A percentile compares a stretch with the other conserved stretches of the same genome.
These are phyloP conservation scores for Lipomyces lipofer DNA, from an alignment of 805 yeast species.

Conservation along the genomic window DNA sequence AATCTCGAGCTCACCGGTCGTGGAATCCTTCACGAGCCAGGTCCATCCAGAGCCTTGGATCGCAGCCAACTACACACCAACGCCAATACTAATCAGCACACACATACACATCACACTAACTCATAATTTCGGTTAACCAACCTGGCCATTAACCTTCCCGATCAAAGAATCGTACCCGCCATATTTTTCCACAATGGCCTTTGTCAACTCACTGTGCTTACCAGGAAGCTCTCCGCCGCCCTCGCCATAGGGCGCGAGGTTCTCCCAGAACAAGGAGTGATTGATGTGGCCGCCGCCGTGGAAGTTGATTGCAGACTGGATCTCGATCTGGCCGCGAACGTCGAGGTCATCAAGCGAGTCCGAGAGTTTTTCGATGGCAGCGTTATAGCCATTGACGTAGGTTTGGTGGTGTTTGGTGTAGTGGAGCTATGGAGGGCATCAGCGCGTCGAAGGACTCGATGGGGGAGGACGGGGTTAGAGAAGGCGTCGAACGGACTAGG, in stretches of 20 bases:
- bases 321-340: conserved; percentile 54
- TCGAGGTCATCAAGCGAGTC: conserved; percentile 64
- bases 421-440: conserved; percentile 51
- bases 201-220: conserved; percentile 56
- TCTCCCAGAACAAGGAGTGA: conserved; percentile 86
- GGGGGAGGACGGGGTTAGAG: too few species aligned
- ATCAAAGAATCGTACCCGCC: conserved; percentile 74
- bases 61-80: conserved; percentile 61
- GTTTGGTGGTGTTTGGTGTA: conserved; percentile 92
- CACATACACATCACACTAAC: neutral
- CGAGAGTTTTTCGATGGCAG: conserved; percentile 69
- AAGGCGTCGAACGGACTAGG: too few species aligned
- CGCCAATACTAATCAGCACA: neutral
- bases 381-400: conserved; percentile 81
- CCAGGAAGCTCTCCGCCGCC: conserved; percentile 70
- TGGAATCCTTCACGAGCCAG: conserved; percentile 78
- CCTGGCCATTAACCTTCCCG: conserved; percentile 53
- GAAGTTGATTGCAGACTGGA: conserved; percentile 79
- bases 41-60: conserved; percentile 97
- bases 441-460: too few species aligned
- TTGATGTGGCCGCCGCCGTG: conserved; percentile 91
- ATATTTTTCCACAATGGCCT: conserved; percentile 61
- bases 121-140: neutral
- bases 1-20: conserved; percentile 72
- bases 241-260: conserved; percentile 69